Evolutionary conservation across 2,329 filamentous ascomycete genomes (phyloP).

Genomic region (Diaporthe vexans): DNA sequence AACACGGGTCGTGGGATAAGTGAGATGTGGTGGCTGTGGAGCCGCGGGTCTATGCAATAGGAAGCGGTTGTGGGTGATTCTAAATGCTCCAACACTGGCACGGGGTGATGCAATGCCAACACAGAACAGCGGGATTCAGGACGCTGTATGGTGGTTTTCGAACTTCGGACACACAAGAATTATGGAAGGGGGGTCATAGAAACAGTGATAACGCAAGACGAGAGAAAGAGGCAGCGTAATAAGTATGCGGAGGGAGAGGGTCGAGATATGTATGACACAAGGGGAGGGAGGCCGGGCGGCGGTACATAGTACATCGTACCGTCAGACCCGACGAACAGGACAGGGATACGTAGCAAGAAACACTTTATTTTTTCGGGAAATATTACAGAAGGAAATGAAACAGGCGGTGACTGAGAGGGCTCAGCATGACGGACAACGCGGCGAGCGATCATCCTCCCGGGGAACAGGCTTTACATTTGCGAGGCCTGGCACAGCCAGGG

Average conservation of each 20-base stretch:
- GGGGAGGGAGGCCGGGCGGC: constrained; percentile 34
- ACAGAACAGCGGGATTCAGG: constrained; percentile 40
- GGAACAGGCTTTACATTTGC: constrained; percentile 41
- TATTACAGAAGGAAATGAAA: constrained; percentile 41
- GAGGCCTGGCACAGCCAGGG: constrained; percentile 40
- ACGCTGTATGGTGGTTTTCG: constrained; percentile 37
- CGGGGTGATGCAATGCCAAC: constrained; percentile 43
- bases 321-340: constrained; percentile 35
- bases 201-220: constrained; percentile 10
- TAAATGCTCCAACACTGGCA: constrained; percentile 40
- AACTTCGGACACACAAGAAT: constrained; percentile 33
- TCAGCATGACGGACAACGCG: constrained; percentile 38
- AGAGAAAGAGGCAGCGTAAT: constrained; percentile 32
- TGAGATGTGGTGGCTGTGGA: constrained; percentile 40
- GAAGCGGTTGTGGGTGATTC: constrained; percentile 35
- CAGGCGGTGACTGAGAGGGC: constrained; percentile 43
- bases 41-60: constrained; percentile 40
- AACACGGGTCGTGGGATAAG: constrained; percentile 33
- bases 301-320: constrained; percentile 36
- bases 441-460: constrained; percentile 42
- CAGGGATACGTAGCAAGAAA: constrained; percentile 40
- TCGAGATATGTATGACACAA: constrained; percentile 43
- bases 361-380: constrained; percentile 41
- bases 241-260: constrained; percentile 38
- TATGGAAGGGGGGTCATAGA: constrained; percentile 7